These are phyloP conservation scores for Lagerstroemia speciosa DNA, from an alignment of 345 rosid species.

Conservation along the genomic window DNA sequence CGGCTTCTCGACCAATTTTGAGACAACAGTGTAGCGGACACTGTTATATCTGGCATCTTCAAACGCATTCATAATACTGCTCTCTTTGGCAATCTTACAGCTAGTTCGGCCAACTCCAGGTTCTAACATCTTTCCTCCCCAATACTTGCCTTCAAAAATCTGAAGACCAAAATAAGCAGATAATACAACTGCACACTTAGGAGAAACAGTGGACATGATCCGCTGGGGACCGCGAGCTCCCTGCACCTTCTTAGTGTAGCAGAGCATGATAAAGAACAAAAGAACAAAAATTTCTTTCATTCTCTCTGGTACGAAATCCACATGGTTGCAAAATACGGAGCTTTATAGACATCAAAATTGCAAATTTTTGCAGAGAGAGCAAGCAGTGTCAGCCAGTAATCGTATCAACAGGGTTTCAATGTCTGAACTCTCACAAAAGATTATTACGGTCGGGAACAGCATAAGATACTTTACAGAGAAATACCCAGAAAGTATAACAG, in stretches of 20 bases:
- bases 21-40: slow-evolving; percentile 73
- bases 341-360: too few relatives aligned
- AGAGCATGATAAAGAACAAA: too few relatives aligned
- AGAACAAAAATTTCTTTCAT: too few relatives aligned
- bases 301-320: too few relatives aligned
- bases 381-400: too few relatives aligned
- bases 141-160: slow-evolving; percentile 15
- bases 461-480: not conserved
- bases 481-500: not conserved
- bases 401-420: too few relatives aligned
- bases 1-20: slow-evolving; percentile 28
- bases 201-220: slow-evolving; percentile 1
- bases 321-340: too few relatives aligned
- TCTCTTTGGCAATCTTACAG: slow-evolving; percentile 53
- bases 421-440: not conserved
- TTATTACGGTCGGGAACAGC: not conserved
- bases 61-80: slow-evolving; percentile 69
- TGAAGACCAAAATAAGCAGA: slow-evolving; percentile 21
- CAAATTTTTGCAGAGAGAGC: too few relatives aligned
- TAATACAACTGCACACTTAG: not conserved
- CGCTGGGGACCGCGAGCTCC: slow-evolving; percentile 1
- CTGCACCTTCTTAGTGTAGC: too few relatives aligned
- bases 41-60: slow-evolving; percentile 67
- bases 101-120: slow-evolving; percentile 49
- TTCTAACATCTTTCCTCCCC: slow-evolving; percentile 45